These are phyloP conservation scores for Pseudogymnoascus sp. DNA, from an alignment of 2,329 filamentous ascomycete species.

Conservation along the genomic window DNA sequence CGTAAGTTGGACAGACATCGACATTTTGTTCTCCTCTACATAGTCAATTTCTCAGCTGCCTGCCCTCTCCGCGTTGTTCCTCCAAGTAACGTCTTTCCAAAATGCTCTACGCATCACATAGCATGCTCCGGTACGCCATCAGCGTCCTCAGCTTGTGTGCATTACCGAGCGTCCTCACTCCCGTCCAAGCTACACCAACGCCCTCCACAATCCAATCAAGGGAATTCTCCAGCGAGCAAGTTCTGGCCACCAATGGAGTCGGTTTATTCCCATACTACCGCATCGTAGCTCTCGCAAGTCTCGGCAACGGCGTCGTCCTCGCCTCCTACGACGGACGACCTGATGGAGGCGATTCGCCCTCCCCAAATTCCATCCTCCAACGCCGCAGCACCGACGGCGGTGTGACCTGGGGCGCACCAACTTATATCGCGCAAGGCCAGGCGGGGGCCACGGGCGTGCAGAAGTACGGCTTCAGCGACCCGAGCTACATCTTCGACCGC, in stretches of 20 bases:
- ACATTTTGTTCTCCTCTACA: neutral
- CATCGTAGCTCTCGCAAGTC: conserved; percentile 2
- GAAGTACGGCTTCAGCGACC: neutral
- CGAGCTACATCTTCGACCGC: neutral
- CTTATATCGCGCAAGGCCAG: neutral
- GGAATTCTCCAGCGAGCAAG: neutral
- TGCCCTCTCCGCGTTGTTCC: neutral
- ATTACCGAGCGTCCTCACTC: neutral
- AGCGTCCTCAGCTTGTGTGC: neutral
- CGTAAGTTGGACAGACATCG: neutral
- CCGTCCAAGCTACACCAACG: neutral
- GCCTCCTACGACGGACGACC: neutral
- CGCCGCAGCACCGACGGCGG: neutral
- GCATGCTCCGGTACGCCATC: neutral
- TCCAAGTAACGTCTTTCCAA: neutral
- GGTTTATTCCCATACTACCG: neutral
- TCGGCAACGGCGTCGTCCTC: neutral
- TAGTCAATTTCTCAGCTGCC: neutral
- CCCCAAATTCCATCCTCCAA: neutral
- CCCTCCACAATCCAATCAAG: neutral
- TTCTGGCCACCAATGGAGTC: neutral
- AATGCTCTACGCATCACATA: neutral
- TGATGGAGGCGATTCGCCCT: neutral
- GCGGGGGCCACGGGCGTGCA: neutral
- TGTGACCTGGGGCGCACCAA: neutral